Base-by-base conservation (phyloP, 2,329 filamentous ascomycete genomes). In the Conoideocrella luteorostrata region DNA sequence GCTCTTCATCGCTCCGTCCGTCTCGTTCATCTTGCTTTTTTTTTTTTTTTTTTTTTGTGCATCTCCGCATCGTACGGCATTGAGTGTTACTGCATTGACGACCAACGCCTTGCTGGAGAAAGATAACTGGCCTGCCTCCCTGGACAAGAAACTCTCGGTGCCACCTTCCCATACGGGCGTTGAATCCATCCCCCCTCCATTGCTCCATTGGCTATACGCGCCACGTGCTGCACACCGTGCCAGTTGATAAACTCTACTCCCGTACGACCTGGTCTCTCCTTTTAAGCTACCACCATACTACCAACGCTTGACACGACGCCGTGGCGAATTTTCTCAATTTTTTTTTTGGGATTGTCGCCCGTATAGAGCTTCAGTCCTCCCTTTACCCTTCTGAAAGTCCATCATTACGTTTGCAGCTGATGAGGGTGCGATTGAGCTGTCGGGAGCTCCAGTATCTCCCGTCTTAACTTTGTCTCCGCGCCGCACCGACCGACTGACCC, bases 351-450 rank as follows among this genome's bases (percentile, higher is more conserved):
- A n/a, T n/a, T n/a, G n/a, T n/a, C n/a, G n/a, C n/a, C n/a, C n/a
- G n/a, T n/a, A n/a, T n/a, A n/a, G n/a, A n/a, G n/a, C n/a, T n/a
- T n/a, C n/a, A n/a, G n/a, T n/a, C n/a, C n/a, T n/a, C n/a, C n/a
- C n/a, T n/a, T n/a, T n/a, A n/a, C n/a, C n/a, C n/a, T n/a, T n/a
- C n/a, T n/a, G n/a, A n/a, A n/a, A n/a, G n/a, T n/a, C n/a, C n/a
- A n/a, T n/a, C n/a, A n/a, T n/a, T n/a, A n/a, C n/a, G n/a, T 36
- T 36, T 9, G 20, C 12, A 36, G 34, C 20, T 36, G 34, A 56
- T 57, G 56, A 58, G 49, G 48, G 50, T 51, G 50, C 51, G 44
- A 51, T 54, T 56, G 53, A 52, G 45, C 41, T 42, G 42, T 39
- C 41, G 47, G 43, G 47, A 55, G 47, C 47, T 33, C 40, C 45